Percentiles rank a stretch among this genome's conserved stretches.
Conservation (phyloP, 164 flowering plant genomes). For the Macadamia tetraphylla region DNA sequence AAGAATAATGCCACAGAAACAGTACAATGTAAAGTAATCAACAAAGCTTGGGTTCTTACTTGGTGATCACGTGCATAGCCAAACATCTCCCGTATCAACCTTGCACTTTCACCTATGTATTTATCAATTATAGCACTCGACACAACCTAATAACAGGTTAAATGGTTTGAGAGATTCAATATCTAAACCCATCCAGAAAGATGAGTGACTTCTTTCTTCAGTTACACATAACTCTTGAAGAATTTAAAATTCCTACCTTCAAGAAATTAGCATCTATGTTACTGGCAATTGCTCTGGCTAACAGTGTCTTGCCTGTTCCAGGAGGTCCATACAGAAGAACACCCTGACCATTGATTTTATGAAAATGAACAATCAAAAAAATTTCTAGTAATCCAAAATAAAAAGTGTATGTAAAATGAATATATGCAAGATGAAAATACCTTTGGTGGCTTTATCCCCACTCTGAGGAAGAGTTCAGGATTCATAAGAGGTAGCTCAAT, state of each 20-base stretch:
- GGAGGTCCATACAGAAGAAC: slow-evolving; percentile 93
- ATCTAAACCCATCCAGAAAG: neutral
- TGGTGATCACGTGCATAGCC: slow-evolving; percentile 85
- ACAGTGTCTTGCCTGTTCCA: slow-evolving; percentile 79
- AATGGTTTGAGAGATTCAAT: neutral
- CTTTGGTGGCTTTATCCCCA: slow-evolving; percentile 96
- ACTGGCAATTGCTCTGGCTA: slow-evolving; percentile 84
- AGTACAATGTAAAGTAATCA: no score
- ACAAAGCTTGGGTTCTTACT: slow-evolving; percentile 29
- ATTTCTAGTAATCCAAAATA: neutral
- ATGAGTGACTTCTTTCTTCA: neutral
- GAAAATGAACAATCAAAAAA: neutral
- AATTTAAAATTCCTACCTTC: slow-evolving; percentile 34
- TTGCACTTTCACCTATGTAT: slow-evolving; percentile 85
- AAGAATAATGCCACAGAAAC: no score
- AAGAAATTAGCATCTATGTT: slow-evolving; percentile 84
- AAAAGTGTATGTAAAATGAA: no score
- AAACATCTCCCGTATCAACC: slow-evolving; percentile 83
- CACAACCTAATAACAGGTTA: slow-evolving; percentile 48
- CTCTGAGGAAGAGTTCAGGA: slow-evolving; percentile 90
- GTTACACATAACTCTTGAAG: no score
- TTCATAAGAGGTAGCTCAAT: slow-evolving; percentile 93
- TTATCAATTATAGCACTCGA: slow-evolving; percentile 86
- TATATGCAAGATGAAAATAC: slow-evolving; percentile 21
- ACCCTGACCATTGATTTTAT: slow-evolving; percentile 35